Base-by-base conservation (phyloP, 257 asterid species). In the Nicotiana undulata region DNA sequence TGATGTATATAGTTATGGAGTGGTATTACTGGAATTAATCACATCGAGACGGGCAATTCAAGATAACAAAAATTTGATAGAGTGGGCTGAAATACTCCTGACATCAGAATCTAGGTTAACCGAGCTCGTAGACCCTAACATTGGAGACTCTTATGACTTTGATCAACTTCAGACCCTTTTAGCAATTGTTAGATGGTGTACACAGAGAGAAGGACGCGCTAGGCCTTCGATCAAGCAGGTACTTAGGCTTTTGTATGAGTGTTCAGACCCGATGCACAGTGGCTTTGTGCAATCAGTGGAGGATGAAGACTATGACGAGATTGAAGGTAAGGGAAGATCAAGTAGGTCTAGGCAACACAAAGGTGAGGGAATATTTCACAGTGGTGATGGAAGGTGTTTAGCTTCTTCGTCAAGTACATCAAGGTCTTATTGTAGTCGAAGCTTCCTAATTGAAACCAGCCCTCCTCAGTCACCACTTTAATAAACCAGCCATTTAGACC, bases 201-300 rank as follows among this genome's bases (percentile, higher is more conserved):
- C 98, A 0, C 92, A 91, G 80, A 89, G 91, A 84, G 98, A 94
- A 86, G 98, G 97, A 10, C 68, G 85, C 26, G 82, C 86, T 15
- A 92, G 99, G 84, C 98, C 99, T 76, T 94, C 99, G 22, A 90
- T 96, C 40, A 96, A 94, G 89, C 97, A 94, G 82, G 97, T 96
- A 32, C 85, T 94, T 8, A 87, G 99, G 91, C 93, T 92, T 81
- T 63, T 94, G 68, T 94, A 94, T 9, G 97, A 94, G 56, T 92
- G 97, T 81, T 77, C 91, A 1, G 96, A 92, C 55, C 96, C 97
- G 0, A 53, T 89, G 87, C 96, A 90, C 66, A 87, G 91, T 49
- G 96, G 90, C 11, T 95, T 92, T 76, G 87, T 95, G 28, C 94
- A 93, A 80, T 93, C 93, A 1, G 80, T 92, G 60, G 99, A 92